Evolutionary conservation across 2,329 filamentous ascomycete genomes (phyloP).

Genomic region (Dissoconium aciculare): DNA sequence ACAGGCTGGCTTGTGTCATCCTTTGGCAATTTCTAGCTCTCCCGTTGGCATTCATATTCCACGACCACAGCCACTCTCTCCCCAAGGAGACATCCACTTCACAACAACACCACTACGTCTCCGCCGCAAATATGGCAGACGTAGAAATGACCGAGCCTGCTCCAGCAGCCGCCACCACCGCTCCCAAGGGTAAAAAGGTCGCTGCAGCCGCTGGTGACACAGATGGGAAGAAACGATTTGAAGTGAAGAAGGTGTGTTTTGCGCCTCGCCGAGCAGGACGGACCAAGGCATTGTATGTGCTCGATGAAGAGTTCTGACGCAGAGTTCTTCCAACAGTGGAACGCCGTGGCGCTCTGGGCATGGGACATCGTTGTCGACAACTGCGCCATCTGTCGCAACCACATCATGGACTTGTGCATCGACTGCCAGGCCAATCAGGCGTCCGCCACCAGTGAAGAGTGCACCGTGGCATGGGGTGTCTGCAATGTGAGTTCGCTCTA

Average conservation of each 20-base stretch:
- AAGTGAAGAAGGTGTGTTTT: conserved; percentile 80
- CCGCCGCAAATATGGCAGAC: conserved; percentile 62
- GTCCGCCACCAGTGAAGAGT: conserved; percentile 92
- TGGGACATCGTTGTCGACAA: conserved; percentile 99
- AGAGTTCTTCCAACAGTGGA: conserved; percentile 88
- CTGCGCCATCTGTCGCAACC: conserved; percentile 97
- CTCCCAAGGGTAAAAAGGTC: conserved; percentile 43
- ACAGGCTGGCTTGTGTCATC: no score
- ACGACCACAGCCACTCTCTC: conserved; percentile 1
- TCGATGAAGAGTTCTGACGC: no score
- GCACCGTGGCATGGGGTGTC: conserved; percentile 96
- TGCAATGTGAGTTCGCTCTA: conserved; percentile 67
- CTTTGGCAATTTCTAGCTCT: no score
- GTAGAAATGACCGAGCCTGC: conserved; percentile 89
- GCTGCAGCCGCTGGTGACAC: conserved; percentile 35
- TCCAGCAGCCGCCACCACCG: conserved; percentile 25
- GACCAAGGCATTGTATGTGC: conserved; percentile 5
- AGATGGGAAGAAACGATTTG: conserved; percentile 85
- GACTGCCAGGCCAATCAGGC: conserved; percentile 98
- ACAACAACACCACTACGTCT: no score
- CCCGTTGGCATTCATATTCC: no score
- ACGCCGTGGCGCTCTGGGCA: conserved; percentile 93
- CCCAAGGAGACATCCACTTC: no score
- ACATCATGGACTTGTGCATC: conserved; percentile 99
- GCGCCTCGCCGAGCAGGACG: no score